These are phyloP conservation scores for Aspergillus sp. DNA, from an alignment of 2,329 filamentous ascomycete genomes.

Conservation along the genomic window DNA sequence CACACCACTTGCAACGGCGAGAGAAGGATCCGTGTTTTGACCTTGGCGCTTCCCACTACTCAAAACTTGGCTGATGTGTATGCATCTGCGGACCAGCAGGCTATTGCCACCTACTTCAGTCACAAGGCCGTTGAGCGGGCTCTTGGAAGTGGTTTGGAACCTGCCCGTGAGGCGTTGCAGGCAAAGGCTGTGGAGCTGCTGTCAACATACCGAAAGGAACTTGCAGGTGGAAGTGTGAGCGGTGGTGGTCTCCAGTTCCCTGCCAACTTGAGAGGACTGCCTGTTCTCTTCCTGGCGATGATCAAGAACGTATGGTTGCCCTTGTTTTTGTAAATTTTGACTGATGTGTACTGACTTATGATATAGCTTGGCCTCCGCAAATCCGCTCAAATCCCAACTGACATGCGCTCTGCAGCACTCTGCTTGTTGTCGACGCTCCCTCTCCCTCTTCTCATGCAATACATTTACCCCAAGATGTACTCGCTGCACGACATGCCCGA, in stretches of 20 bases:
- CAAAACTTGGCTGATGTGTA: slow-evolving; percentile 87
- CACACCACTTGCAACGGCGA: slow-evolving; percentile 98
- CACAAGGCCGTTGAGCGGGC: slow-evolving; percentile 96
- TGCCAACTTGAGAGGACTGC: slow-evolving; percentile 81
- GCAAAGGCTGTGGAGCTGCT: slow-evolving; percentile 88
- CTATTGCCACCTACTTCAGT: slow-evolving; percentile 89
- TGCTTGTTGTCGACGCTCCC: slow-evolving; percentile 92
- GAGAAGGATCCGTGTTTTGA: slow-evolving; percentile 89
- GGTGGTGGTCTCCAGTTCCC: slow-evolving; percentile 89
- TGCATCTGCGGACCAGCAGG: slow-evolving; percentile 88
- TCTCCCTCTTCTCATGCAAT: slow-evolving; percentile 83
- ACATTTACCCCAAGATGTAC: slow-evolving; percentile 82
- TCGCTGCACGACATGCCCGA: slow-evolving; percentile 96
- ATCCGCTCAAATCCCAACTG: slow-evolving; percentile 88
- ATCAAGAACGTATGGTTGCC: slow-evolving; percentile 79
- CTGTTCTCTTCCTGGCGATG: slow-evolving; percentile 84
- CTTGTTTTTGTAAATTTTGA: slow-evolving; percentile 4
- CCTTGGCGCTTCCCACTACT: slow-evolving; percentile 86
- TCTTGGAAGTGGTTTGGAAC: slow-evolving; percentile 79
- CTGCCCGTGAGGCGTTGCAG: slow-evolving; percentile 84
- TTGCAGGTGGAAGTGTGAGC: slow-evolving; percentile 92
- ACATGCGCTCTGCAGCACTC: slow-evolving; percentile 87
- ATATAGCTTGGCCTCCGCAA: slow-evolving; percentile 70
- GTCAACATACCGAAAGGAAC: slow-evolving; percentile 93
- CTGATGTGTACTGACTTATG: slow-evolving; percentile 14